Percentiles rank a stretch among this genome's conserved stretches.
phyloP scores from a whole-genome alignment of 345 rosid species.

The Dipteronia dyeriana region DNA sequence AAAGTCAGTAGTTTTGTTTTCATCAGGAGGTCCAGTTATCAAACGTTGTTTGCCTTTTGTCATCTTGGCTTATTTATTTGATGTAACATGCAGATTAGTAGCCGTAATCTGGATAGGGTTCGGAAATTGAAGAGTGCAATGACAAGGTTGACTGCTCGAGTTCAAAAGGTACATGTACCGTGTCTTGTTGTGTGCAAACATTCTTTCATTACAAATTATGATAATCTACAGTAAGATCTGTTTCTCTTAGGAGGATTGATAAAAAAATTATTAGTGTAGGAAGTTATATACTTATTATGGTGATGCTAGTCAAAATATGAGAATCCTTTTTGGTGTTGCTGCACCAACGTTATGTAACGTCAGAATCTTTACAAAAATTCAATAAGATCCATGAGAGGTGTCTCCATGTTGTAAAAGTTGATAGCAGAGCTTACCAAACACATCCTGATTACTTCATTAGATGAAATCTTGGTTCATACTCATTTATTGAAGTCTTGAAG shows the following conservation, averaged over 20 bases:
- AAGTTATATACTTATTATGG: neutral
- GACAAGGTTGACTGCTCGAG: constrained; percentile 94
- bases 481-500: constrained; percentile 1
- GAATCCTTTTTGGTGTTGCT: neutral
- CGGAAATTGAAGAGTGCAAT: constrained; percentile 96
- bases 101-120: constrained; percentile 95
- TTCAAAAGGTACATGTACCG: constrained; percentile 65
- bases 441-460: neutral
- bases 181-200: constrained; percentile 9
- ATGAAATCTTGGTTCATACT: neutral
- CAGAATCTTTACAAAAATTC: neutral
- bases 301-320: neutral
- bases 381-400: neutral
- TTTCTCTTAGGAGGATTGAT: constrained; percentile 7
- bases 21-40: neutral
- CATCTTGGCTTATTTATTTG: neutral
- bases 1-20: neutral
- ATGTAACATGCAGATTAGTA: constrained; percentile 64
- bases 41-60: neutral
- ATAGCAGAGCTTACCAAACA: neutral
- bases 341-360: neutral
- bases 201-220: neutral
- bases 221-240: neutral
- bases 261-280: neutral
- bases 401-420: neutral